These are phyloP conservation scores for Naganishia vaughanmartiniae DNA, from an alignment of 768 basidiomycete species.

Conservation along the genomic window DNA sequence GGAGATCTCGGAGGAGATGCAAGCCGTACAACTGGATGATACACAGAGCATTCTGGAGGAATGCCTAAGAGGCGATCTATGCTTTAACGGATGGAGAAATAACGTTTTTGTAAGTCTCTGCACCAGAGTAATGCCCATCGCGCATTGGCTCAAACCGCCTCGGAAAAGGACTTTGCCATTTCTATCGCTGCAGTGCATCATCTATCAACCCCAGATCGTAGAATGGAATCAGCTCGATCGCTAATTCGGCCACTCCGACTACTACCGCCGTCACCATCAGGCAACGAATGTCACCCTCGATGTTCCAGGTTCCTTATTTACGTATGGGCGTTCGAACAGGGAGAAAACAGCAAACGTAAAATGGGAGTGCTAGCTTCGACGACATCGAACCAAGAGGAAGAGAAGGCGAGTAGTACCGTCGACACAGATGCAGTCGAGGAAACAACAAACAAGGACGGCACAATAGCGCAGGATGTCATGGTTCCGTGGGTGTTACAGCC, in stretches of 20 bases:
- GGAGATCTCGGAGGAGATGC: slow-evolving; percentile 39
- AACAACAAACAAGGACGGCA: background rate
- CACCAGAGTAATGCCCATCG: background rate
- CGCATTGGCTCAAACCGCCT: background rate
- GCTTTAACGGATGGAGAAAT: slow-evolving; percentile 66
- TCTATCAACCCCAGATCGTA: slow-evolving; percentile 72
- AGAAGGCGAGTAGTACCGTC: slow-evolving; percentile 20
- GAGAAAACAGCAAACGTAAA: slow-evolving; percentile 71
- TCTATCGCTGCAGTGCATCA: slow-evolving; percentile 98
- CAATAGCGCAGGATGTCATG: slow-evolving; percentile 43
- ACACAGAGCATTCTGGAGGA: slow-evolving; percentile 50
- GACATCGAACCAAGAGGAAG: slow-evolving; percentile 14
- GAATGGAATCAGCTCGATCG: slow-evolving; percentile 62
- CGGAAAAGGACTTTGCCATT: slow-evolving; percentile 82
- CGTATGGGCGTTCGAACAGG: slow-evolving; percentile 96
- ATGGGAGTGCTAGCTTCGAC: slow-evolving; percentile 55
- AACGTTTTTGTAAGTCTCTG: slow-evolving; percentile 70
- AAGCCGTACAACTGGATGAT: slow-evolving; percentile 59
- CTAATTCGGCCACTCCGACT: slow-evolving; percentile 40
- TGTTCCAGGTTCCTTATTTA: slow-evolving; percentile 75
- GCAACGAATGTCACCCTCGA: background rate
- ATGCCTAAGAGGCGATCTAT: slow-evolving; percentile 69
- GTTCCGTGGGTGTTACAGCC: slow-evolving; percentile 49
- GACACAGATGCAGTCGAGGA: slow-evolving; percentile 8
- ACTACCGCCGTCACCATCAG: slow-evolving; percentile 24